These are phyloP conservation scores for Carex arenaria DNA, from an alignment of 202 grass and related monocot genomes.

Conservation along the genomic window DNA sequence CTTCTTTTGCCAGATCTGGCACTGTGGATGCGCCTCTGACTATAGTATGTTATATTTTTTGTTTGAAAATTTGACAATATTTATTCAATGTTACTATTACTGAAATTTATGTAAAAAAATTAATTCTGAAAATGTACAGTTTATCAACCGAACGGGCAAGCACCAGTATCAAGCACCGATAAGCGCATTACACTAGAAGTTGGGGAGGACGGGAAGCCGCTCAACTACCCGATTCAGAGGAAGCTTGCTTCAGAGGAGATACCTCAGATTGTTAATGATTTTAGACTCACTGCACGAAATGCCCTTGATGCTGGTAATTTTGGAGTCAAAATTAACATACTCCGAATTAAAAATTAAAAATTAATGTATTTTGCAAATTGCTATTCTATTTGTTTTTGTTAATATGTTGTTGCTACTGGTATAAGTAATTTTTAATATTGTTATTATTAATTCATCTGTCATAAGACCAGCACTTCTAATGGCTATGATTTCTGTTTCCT, in stretches of 20 bases:
- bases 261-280: conserved; percentile 39
- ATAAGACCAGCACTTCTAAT: neutral
- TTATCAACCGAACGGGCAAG: conserved; percentile 40
- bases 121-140: conserved; percentile 16
- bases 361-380: neutral
- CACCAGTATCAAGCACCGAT: conserved; percentile 33
- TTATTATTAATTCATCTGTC: neutral
- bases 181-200: conserved; percentile 24
- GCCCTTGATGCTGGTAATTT: conserved; percentile 47
- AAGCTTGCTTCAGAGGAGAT: conserved; percentile 37
- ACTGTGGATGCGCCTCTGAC: conserved; percentile 29
- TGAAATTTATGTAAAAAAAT: neutral
- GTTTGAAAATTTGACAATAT: neutral
- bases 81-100: neutral
- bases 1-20: conserved; percentile 12
- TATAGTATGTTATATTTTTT: neutral
- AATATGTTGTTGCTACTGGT: neutral
- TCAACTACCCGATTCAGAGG: conserved; percentile 30
- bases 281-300: conserved; percentile 38
- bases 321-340: neutral
- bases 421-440: neutral
- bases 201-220: neutral
- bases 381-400: neutral
- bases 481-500: neutral
- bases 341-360: too few relatives aligned